Evolutionary conservation across 1,284 basidiomycete genomes (phyloP), one percentile per base, ranked within the genome.

Genomic region (Trichosporon sp.): DNA sequence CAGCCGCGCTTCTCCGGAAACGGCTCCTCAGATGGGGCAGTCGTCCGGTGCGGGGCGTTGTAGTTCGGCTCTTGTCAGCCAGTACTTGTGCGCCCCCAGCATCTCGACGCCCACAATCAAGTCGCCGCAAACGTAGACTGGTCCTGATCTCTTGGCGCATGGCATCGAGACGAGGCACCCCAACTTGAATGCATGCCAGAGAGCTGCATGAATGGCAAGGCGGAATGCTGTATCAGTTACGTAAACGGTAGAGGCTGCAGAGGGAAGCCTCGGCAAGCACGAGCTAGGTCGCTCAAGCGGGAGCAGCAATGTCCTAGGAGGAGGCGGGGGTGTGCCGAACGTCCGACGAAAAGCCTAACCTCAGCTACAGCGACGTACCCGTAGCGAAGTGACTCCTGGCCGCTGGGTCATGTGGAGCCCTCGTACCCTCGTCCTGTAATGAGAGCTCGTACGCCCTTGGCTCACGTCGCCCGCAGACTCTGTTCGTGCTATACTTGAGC

Each of bases 291-390:
- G 51, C 51, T 54, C 51, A 8, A 54, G n/a, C 19, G 19, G 51
- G 19, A 54, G 8, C 46, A n/a, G 46, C 19, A 26, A 16, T 26
- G 51, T 54, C 51, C 51, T 26, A 19, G 51, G 16, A 16, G 19
- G 19, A 16, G n/a, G 19, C 6, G 7, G 51, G 51, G 51, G 19
- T 26, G 51, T 12, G 51, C 51, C 51, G 51, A 54, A 54, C 51
- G 51, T 54, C 51, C 51, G 51, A 54, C 51, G 51, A 54, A 54
- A 54, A 54, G 51, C 51, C 51, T 54, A 54, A 21, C 35, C 35
- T 37, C 8, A 37, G 51, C 19, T n/a, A n/a, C 16, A n/a, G 16
- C 43, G 16, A 40, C 38, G 38, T 40, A 10, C 38, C 38, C 43
- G 43, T 46, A 46, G 43, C 43, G 43, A 46, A 11, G 43, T n/a